A percentile compares a stretch with the other conserved stretches of the same genome.
These are phyloP conservation scores for Coprinellus micaceus DNA, from an alignment of 768 basidiomycete species.

Conservation along the genomic window DNA sequence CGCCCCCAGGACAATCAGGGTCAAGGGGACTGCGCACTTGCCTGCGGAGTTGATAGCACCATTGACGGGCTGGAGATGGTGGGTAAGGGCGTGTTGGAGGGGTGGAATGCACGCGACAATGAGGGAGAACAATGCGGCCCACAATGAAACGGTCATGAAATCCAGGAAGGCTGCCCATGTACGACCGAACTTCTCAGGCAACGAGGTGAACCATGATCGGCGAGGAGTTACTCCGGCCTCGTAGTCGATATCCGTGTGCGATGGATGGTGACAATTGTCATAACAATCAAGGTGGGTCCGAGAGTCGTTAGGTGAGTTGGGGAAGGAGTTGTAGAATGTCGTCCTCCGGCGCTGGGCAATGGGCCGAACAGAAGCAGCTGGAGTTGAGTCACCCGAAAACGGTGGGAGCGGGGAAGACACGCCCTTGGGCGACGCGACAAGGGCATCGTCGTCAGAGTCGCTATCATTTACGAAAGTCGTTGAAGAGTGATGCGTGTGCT, in stretches of 20 bases:
- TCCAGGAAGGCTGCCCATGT: conserved; percentile 46
- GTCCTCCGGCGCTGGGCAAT: conserved; percentile 26
- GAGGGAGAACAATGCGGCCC: conserved; percentile 72
- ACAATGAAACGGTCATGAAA: conserved; percentile 89
- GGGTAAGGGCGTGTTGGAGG: conserved; percentile 66
- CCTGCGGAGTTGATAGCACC: conserved; percentile 66
- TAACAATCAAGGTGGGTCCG: conserved; percentile 29
- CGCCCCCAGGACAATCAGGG: conserved; percentile 87
- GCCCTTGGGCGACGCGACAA: conserved; percentile 6
- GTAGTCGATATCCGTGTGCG: conserved; percentile 25
- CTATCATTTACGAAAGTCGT: conserved; percentile 8
- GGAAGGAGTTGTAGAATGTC: conserved; percentile 63
- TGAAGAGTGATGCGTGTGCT: conserved; percentile 12
- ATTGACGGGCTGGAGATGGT: conserved; percentile 61
- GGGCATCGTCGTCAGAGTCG: conserved; percentile 6
- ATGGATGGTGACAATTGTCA: conserved; percentile 15
- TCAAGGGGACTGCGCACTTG: conserved; percentile 81
- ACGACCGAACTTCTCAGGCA: conserved; percentile 23
- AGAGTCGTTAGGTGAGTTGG: conserved; percentile 50
- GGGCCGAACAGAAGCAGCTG: conserved; percentile 11
- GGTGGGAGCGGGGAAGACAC: background rate
- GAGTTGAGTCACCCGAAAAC: background rate
- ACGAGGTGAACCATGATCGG: conserved; percentile 4
- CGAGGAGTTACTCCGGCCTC: conserved; percentile 11
- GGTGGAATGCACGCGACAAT: conserved; percentile 75